Conservation (phyloP, 2,329 filamentous ascomycete species). For the Colletotrichum musae region DNA sequence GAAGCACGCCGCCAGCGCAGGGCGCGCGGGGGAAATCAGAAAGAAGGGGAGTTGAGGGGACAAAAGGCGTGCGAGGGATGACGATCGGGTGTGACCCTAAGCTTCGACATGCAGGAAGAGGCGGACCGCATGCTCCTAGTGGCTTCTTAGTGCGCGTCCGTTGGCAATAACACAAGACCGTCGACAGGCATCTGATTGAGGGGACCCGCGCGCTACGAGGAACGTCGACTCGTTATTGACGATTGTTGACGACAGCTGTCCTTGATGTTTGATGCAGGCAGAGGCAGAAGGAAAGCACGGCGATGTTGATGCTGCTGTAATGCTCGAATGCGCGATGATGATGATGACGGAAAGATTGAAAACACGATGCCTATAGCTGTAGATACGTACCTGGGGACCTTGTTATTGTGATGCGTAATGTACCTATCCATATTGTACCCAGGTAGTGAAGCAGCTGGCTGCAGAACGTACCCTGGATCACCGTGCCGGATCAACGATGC, state of each 20-base stretch:
- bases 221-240: too few species aligned
- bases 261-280: too few species aligned
- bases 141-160: constrained; percentile 31
- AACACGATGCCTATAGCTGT: too few species aligned
- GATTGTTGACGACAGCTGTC: too few species aligned
- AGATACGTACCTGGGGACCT: too few species aligned
- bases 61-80: neutral
- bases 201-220: neutral
- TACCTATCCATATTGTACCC: too few species aligned
- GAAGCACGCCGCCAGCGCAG: constrained; percentile 11
- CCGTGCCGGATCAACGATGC: neutral
- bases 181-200: constrained; percentile 34
- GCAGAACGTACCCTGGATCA: neutral
- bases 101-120: constrained; percentile 37
- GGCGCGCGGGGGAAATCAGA: constrained; percentile 18
- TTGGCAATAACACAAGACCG: constrained; percentile 8
- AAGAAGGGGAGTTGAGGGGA: constrained; percentile 22
- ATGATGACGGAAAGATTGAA: too few species aligned
- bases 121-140: constrained; percentile 35
- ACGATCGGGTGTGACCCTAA: constrained; percentile 21
- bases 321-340: too few species aligned
- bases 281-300: too few species aligned
- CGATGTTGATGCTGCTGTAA: too few species aligned
- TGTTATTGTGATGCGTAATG: too few species aligned
- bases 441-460: too few species aligned